Percentiles rank a stretch among this genome's conserved stretches.
These are phyloP conservation scores for Solanum neorickii DNA, from an alignment of 257 asterid genomes.

Conservation along the genomic window DNA sequence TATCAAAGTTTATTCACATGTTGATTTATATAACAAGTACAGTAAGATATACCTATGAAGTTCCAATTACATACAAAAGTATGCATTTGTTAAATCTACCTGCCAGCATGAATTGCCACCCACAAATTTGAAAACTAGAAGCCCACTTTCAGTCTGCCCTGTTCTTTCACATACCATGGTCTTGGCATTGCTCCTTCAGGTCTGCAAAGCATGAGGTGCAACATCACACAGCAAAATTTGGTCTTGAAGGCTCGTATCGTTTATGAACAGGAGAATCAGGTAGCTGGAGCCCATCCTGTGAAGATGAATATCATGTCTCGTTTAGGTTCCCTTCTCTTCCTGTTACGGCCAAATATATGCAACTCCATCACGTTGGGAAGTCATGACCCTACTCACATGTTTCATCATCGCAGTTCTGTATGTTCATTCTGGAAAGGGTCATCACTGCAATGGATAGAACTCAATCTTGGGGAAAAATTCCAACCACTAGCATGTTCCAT, in stretches of 20 bases:
- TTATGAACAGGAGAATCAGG: background rate
- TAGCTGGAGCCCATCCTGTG: background rate
- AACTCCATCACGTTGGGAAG: background rate
- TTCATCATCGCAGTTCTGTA: conserved; percentile 23
- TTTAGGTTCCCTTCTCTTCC: background rate
- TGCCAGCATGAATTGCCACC: background rate
- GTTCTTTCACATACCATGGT: background rate
- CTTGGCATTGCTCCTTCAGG: background rate
- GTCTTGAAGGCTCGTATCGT: background rate
- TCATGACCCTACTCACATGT: background rate
- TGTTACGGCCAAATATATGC: background rate
- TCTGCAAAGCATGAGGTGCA: background rate
- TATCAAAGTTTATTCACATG: background rate
- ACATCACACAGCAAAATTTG: background rate
- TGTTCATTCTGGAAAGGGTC: conserved; percentile 76
- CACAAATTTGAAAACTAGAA: background rate
- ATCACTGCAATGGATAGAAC: conserved; percentile 60
- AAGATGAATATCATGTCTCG: background rate
- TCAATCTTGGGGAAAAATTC: conserved; percentile 59
- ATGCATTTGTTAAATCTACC: background rate
- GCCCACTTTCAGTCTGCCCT: background rate
- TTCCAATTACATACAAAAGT: background rate
- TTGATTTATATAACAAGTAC: background rate
- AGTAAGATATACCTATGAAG: background rate
- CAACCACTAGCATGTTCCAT: conserved; percentile 31